phyloP scores from a whole-genome alignment of 1,284 basidiomycete species.

The Leucoagaricus sp. region DNA sequence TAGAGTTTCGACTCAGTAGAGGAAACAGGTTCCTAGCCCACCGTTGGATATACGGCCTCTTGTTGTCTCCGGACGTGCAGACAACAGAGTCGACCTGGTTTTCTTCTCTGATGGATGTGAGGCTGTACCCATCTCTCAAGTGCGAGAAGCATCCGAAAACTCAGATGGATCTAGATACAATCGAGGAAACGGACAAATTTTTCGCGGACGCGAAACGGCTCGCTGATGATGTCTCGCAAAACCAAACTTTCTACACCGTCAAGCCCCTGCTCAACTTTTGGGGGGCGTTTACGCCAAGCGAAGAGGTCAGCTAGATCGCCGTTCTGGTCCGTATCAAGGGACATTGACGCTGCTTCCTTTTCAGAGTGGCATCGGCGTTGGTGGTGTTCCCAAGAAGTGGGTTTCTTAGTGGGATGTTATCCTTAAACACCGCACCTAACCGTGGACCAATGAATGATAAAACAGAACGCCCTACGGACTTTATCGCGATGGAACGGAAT shows the following conservation, averaged over 20 bases:
- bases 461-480: slow-evolving; percentile 74
- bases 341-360: slow-evolving; percentile 5
- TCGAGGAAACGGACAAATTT: slow-evolving; percentile 65
- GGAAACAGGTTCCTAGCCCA: slow-evolving; percentile 27
- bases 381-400: slow-evolving; percentile 69
- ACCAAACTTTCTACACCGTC: slow-evolving; percentile 79
- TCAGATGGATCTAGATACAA: slow-evolving; percentile 51
- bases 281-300: slow-evolving; percentile 77
- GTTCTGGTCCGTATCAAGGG: background rate
- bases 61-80: slow-evolving; percentile 58
- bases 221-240: slow-evolving; percentile 67
- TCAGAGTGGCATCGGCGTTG: slow-evolving; percentile 76
- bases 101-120: slow-evolving; percentile 86
- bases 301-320: slow-evolving; percentile 46
- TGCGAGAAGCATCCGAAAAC: background rate
- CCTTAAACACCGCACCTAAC: too few relatives aligned
- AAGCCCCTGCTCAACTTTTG: slow-evolving; percentile 80
- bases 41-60: slow-evolving; percentile 60
- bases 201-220: slow-evolving; percentile 67
- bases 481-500: slow-evolving; percentile 78
- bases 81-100: slow-evolving; percentile 73
- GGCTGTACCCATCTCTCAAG: slow-evolving; percentile 28
- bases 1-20: background rate
- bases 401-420: slow-evolving; percentile 20
- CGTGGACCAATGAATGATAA: slow-evolving; percentile 9